A percentile compares a stretch with the other conserved stretches of the same genome.
Conservation (phyloP, 2,329 filamentous ascomycete genomes). For the Ceratocystis alfenasii region DNA sequence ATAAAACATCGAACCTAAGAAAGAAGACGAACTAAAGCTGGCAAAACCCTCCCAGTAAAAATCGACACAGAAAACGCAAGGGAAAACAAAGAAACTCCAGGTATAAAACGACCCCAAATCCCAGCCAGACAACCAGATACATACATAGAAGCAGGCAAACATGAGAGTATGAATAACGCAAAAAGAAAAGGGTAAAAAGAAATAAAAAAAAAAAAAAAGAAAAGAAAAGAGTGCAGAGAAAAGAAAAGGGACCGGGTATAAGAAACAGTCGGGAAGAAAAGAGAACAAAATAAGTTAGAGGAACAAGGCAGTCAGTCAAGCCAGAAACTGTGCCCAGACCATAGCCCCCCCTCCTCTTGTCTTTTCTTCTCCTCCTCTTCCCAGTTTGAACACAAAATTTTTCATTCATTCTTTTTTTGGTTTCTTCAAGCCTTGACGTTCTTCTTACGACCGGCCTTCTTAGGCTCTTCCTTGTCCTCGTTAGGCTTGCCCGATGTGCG, state of each 20-base stretch:
- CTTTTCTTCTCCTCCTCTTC: conserved; percentile 6
- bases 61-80: background rate
- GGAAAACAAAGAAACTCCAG: conserved; percentile 19
- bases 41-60: conserved; percentile 11
- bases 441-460: conserved; percentile 51
- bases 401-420: background rate
- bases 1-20: conserved; percentile 2
- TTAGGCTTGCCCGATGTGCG: conserved; percentile 43
- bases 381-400: background rate
- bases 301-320: background rate
- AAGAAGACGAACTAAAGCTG: background rate
- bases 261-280: conserved; percentile 7
- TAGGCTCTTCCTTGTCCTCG: conserved; percentile 45
- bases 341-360: background rate
- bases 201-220: conserved; percentile 15
- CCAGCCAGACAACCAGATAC: conserved; percentile 2
- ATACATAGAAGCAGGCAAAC: conserved; percentile 15
- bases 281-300: background rate
- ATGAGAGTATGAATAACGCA: conserved; percentile 9
- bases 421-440: conserved; percentile 30
- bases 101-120: conserved; percentile 13
- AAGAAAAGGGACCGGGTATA: conserved; percentile 6
- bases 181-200: conserved; percentile 16
- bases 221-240: background rate
- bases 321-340: background rate